Percentiles rank a stretch among this genome's conserved stretches.
Conservation (phyloP, 306 rosid species). For the Cucurbita argyrosperma region DNA sequence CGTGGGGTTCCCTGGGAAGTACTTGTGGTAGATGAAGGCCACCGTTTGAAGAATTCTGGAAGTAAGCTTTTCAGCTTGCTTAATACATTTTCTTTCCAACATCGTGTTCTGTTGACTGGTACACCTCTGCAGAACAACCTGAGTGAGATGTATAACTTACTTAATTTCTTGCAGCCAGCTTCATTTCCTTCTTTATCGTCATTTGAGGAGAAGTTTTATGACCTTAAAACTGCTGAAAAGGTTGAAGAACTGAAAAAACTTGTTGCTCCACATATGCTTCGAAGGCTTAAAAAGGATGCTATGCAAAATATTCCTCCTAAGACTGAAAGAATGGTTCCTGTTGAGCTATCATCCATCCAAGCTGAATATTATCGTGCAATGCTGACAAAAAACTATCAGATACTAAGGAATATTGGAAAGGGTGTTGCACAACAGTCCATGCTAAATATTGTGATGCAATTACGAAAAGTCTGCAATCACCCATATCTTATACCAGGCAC, state of each 20-base stretch:
- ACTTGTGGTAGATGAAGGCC: constrained; percentile 97
- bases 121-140: constrained; percentile 97
- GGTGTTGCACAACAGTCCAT: constrained; percentile 93
- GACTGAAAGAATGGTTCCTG: constrained; percentile 99
- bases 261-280: constrained; percentile 98
- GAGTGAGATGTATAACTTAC: constrained; percentile 98
- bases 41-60: constrained; percentile 89
- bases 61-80: constrained; percentile 98
- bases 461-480: constrained; percentile 97
- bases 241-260: constrained; percentile 96
- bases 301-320: constrained; percentile 99
- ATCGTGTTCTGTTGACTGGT: constrained; percentile 92
- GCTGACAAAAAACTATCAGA: constrained; percentile 95
- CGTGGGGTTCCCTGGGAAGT: constrained; percentile 99
- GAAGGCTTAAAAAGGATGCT: constrained; percentile 95
- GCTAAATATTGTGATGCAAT: constrained; percentile 97
- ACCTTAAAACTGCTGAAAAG: constrained; percentile 88
- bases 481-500: constrained; percentile 99
- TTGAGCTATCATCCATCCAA: constrained; percentile 94
- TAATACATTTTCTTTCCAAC: constrained; percentile 85
- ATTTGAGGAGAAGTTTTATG: constrained; percentile 94
- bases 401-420: constrained; percentile 88
- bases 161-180: constrained; percentile 94
- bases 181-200: constrained; percentile 86
- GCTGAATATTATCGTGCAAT: constrained; percentile 99